Conservation (phyloP, 768 basidiomycete species). For the Crepidotus variabilis region DNA sequence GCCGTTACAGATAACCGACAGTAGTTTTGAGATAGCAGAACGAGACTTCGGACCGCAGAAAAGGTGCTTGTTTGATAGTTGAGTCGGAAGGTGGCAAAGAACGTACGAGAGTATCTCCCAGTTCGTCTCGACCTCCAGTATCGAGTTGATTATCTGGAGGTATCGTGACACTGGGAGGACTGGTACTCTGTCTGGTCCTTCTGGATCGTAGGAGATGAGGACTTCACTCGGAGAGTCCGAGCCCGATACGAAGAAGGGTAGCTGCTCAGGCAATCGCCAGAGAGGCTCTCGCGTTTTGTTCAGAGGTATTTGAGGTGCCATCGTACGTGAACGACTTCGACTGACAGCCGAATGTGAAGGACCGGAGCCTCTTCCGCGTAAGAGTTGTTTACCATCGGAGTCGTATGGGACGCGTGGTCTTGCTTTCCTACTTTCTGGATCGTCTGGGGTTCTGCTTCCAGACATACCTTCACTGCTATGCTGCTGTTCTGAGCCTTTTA, state of each 20-base stretch:
- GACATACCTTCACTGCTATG: constrained; percentile 11
- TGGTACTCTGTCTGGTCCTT: constrained; percentile 33
- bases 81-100: constrained; percentile 85
- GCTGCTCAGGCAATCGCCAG: constrained; percentile 68
- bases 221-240: constrained; percentile 64
- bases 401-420: constrained; percentile 49
- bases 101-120: constrained; percentile 96
- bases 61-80: constrained; percentile 92
- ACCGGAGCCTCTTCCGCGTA: constrained; percentile 47
- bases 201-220: constrained; percentile 61
- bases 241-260: constrained; percentile 53
- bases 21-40: constrained; percentile 55
- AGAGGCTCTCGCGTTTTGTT: constrained; percentile 42
- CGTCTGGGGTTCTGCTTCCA: constrained; percentile 15
- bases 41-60: constrained; percentile 88
- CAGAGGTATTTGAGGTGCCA: constrained; percentile 25
- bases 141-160: constrained; percentile 52
- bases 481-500: constrained; percentile 16
- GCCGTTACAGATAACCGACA: constrained; percentile 64
- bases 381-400: constrained; percentile 44
- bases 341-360: constrained; percentile 47
- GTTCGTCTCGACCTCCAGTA: constrained; percentile 72
- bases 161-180: constrained; percentile 77
- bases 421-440: constrained; percentile 35
- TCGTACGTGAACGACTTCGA: constrained; percentile 60